A percentile compares a stretch with the other conserved stretches of the same genome.
These are phyloP conservation scores for Gynochthodes officinalis DNA, from an alignment of 257 asterid genomes.

Conservation along the genomic window DNA sequence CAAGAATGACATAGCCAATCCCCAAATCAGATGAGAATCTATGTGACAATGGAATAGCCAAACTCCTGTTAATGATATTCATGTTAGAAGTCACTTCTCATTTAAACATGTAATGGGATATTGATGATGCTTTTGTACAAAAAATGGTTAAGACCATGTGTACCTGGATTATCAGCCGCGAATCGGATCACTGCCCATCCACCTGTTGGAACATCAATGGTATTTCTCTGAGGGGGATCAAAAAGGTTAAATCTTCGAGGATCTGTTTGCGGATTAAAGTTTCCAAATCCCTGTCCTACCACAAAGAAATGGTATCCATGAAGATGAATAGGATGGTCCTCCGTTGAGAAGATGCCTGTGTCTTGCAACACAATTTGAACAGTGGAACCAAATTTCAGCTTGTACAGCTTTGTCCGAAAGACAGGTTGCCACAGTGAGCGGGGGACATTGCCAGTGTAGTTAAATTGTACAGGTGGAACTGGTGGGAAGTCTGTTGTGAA, in stretches of 20 bases:
- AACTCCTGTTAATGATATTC: conserved; percentile 23
- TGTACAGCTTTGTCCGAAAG: conserved; percentile 23
- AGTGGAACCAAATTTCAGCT: conserved; percentile 24
- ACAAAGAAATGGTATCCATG: conserved; percentile 35
- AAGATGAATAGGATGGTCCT: conserved; percentile 39
- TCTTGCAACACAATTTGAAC: conserved; percentile 37
- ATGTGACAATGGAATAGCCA: conserved; percentile 39
- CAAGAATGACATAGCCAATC: conserved; percentile 29
- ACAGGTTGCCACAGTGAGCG: conserved; percentile 33
- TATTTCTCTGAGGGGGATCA: conserved; percentile 33
- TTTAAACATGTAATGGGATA: neutral
- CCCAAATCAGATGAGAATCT: conserved; percentile 33
- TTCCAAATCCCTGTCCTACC: conserved; percentile 30
- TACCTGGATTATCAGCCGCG: conserved; percentile 41
- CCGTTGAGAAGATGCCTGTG: conserved; percentile 27
- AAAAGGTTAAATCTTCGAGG: conserved; percentile 30
- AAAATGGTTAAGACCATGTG: neutral
- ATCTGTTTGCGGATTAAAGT: conserved; percentile 30
- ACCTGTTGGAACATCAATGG: conserved; percentile 32
- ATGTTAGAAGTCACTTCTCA: conserved; percentile 1
- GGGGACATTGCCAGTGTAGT: conserved; percentile 31
- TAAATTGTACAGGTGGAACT: conserved; percentile 31
- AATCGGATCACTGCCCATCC: conserved; percentile 41
- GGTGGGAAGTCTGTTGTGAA: conserved; percentile 32
- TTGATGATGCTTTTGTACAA: neutral